These are phyloP conservation scores for Cyphellophora europaea DNA, from an alignment of 2,329 filamentous ascomycete species.

Conservation along the genomic window DNA sequence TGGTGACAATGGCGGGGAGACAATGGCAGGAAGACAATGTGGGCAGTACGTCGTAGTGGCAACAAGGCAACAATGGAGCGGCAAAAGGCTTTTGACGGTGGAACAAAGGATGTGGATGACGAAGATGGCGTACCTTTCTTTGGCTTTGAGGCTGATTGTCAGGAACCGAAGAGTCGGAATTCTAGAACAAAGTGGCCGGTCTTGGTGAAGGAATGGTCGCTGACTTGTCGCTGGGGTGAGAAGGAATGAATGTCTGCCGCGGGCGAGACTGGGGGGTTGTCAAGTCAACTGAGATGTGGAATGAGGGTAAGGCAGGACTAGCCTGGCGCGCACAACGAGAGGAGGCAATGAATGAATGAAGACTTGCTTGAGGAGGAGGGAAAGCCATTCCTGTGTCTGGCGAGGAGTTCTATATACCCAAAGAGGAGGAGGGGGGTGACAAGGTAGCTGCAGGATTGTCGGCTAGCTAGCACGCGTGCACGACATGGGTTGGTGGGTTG, in stretches of 20 bases:
- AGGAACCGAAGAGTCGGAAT: background rate
- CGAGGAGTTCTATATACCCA: constrained; percentile 1
- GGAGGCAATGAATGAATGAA: constrained; percentile 3
- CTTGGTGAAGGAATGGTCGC: constrained; percentile 6
- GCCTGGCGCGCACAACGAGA: constrained; percentile 4
- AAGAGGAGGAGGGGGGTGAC: background rate
- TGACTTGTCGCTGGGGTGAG: constrained; percentile 8
- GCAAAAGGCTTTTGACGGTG: background rate
- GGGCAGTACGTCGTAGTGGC: no score
- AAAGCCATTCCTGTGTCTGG: background rate
- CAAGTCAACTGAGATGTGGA: constrained; percentile 2
- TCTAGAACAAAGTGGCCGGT: constrained; percentile 2
- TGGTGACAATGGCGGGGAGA: no score
- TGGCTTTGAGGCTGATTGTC: no score
- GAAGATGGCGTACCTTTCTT: background rate
- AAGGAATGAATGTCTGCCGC: constrained; percentile 17
- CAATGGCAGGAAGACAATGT: no score
- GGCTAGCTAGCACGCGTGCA: no score
- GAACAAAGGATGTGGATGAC: background rate
- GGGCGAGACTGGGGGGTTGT: constrained; percentile 10
- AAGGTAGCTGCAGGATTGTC: background rate
- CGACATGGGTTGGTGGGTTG: no score
- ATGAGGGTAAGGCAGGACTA: constrained; percentile 5
- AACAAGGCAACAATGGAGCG: background rate
- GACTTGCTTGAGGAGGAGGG: constrained; percentile 6